These are phyloP conservation scores for Leccinum variicolor DNA, from an alignment of 768 basidiomycete species.

Conservation along the genomic window DNA sequence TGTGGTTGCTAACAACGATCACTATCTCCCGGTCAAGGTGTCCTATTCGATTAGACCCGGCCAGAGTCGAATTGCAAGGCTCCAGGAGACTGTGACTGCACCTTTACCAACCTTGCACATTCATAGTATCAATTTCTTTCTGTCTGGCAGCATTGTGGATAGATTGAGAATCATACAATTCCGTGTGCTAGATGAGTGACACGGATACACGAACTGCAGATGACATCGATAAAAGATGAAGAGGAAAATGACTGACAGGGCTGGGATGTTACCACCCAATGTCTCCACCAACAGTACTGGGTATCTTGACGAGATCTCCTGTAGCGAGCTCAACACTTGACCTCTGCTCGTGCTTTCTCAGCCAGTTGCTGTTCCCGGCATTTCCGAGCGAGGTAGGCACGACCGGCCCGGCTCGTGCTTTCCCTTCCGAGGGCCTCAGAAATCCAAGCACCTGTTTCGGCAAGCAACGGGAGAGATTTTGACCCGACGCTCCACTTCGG, in stretches of 20 bases:
- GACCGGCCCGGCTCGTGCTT: slow-evolving; percentile 75
- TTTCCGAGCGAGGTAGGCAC: slow-evolving; percentile 59
- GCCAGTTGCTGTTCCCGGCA: slow-evolving; percentile 31
- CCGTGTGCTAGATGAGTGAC: background rate
- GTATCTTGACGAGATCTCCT: too few relatives aligned
- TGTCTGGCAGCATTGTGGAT: background rate
- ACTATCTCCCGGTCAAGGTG: background rate
- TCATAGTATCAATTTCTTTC: background rate
- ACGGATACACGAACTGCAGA: background rate
- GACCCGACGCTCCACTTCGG: slow-evolving; percentile 35
- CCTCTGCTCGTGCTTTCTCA: slow-evolving; percentile 8
- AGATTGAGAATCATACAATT: background rate
- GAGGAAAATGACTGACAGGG: background rate
- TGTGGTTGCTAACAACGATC: too few relatives aligned
- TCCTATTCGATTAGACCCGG: background rate
- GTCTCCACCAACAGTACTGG: too few relatives aligned
- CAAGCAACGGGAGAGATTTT: slow-evolving; percentile 60
- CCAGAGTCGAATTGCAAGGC: background rate
- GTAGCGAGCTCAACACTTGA: slow-evolving; percentile 6
- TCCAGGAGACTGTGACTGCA: background rate
- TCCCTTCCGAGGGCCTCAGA: slow-evolving; percentile 59
- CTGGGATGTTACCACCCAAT: background rate
- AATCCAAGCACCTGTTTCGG: slow-evolving; percentile 83
- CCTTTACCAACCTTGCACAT: background rate
- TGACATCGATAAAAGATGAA: background rate